phyloP scores from a whole-genome alignment of 78 protist species.

The Chrysochromulina tobinii region DNA sequence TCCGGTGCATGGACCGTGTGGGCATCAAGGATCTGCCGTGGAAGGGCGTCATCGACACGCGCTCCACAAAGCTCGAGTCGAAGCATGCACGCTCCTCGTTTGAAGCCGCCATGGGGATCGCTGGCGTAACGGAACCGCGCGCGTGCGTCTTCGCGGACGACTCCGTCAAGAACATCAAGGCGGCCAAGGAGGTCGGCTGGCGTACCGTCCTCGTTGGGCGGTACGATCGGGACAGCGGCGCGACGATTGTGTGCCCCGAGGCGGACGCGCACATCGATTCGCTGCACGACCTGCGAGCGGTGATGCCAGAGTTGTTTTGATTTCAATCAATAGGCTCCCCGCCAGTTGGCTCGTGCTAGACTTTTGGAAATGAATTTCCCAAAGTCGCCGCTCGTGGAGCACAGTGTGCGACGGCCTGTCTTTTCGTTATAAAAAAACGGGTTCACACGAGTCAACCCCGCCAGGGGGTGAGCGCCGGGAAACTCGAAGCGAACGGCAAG shows the following conservation, averaged over 20 bases:
- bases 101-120: background rate
- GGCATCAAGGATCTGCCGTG: background rate
- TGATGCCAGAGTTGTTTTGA: background rate
- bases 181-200: background rate
- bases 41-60: conserved; percentile 2
- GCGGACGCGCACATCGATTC: background rate
- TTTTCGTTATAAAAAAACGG: no score
- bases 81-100: background rate
- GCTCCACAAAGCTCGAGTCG: background rate
- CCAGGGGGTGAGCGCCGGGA: no score
- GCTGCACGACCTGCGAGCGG: background rate
- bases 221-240: background rate
- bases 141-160: background rate
- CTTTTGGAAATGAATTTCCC: no score
- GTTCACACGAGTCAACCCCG: no score
- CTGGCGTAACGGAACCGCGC: background rate
- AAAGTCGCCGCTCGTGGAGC: no score
- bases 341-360: no score
- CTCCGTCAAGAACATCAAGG: background rate
- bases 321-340: no score
- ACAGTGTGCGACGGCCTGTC: no score
- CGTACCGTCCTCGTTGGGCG: background rate
- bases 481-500: no score
- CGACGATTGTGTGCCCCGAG: background rate
- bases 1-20: background rate